Evolutionary conservation across 2,329 filamentous ascomycete species (phyloP), one percentile per base, ranked within the genome.

Genomic region (Berkeleyomyces basicola): DNA sequence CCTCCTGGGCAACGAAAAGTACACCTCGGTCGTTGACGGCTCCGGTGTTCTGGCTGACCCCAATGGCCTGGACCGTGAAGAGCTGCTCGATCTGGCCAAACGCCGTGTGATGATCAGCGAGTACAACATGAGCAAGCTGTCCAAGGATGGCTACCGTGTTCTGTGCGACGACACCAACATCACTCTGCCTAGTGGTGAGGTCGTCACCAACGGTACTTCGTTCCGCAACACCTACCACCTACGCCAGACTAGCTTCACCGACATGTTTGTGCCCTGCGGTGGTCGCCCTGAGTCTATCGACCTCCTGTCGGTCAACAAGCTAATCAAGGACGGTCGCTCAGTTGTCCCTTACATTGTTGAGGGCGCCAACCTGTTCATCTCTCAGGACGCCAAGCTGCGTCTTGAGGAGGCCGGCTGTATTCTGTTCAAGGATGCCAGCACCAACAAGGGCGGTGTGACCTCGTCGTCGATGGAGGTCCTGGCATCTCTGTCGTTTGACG

Each of bases 191-290:
- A 87, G 73, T 42, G 93, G 93, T 60, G 93, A 99, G 74, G 74
- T 90, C 4, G 80, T 99, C 66, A 82, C 84, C 75, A 97, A 96
- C 73, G 93, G 93, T 64, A 97, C 90, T 40, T 81, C 86, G 2
- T 99, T 99, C 87, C 90, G 93, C 66, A 99, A 99, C 77, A 95
- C 90, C 31, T 99, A 92, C 80, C 93, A 99, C 72, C 82, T 97
- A 58, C 88, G 92, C 58, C 82, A 85, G 65, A 84, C 80, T 16
- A 82, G 87, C 62, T 74, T 85, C 59, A 92, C 89, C 62, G 93
- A 99, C 71, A 80, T 85, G 61, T 97, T 99, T 71, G 93, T 99
- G 31, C 93, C 93, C 39, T 99, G 93, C 69, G 93, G 93, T 76
- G 93, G 93, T 63, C 88, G 93, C 33, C 93, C 93, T 1, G 93